Conservation (phyloP, 2,329 filamentous ascomycete species). For the Cladosporium sp. region DNA sequence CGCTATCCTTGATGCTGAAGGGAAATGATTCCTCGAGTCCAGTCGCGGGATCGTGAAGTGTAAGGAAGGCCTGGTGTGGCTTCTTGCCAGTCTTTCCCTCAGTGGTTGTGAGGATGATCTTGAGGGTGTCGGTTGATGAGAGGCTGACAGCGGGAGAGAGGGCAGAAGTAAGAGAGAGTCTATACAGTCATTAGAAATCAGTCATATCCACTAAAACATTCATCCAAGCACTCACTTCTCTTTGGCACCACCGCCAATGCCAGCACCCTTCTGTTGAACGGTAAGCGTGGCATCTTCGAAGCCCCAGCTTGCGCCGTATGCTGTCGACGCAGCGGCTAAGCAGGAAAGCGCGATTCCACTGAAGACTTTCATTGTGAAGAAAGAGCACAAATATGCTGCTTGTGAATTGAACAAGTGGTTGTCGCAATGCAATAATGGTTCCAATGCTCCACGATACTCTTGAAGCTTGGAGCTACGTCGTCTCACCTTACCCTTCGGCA, state of each 20-base stretch:
- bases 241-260: conserved; percentile 55
- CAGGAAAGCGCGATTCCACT: conserved; percentile 25
- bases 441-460: conserved; percentile 7
- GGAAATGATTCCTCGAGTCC: conserved; percentile 87
- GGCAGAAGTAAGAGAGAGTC: conserved; percentile 54
- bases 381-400: not conserved
- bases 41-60: conserved; percentile 71
- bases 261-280: conserved; percentile 62
- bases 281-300: conserved; percentile 73
- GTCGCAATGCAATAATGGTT: conserved; percentile 11
- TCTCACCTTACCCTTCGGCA: conserved; percentile 14
- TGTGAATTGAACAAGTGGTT: not conserved
- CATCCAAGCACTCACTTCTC: conserved; percentile 52
- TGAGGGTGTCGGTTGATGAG: conserved; percentile 71
- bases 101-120: conserved; percentile 77
- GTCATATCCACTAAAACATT: not conserved
- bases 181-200: conserved; percentile 30
- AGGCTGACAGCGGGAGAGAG: conserved; percentile 62
- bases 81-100: conserved; percentile 77
- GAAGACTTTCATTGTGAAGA: conserved; percentile 34
- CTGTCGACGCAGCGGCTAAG: conserved; percentile 35
- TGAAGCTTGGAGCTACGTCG: conserved; percentile 22
- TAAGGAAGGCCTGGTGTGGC: conserved; percentile 91
- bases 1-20: conserved; percentile 79
- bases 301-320: conserved; percentile 62